Conservation (phyloP, 2,329 filamentous ascomycete genomes). For the Botrytis pseudocinerea region DNA sequence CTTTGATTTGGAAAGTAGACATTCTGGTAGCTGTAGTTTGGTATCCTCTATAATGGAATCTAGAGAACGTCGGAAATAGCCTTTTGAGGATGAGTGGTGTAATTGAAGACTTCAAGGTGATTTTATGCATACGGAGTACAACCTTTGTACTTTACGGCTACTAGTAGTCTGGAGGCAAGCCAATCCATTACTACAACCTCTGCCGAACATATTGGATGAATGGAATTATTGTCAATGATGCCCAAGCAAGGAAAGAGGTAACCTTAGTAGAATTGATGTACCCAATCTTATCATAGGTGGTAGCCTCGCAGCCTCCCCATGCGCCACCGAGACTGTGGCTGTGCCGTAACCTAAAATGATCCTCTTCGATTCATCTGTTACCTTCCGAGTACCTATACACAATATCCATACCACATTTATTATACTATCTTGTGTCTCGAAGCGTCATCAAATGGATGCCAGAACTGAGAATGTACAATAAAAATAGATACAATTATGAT, state of each 20-base stretch:
- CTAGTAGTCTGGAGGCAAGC: neutral
- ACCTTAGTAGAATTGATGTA: neutral
- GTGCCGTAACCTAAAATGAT: neutral
- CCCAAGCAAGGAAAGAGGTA: neutral
- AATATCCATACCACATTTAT: neutral
- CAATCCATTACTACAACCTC: neutral
- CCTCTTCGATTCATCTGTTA: neutral
- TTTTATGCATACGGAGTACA: constrained; percentile 12
- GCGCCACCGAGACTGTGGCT: neutral
- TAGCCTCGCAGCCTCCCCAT: constrained; percentile 11
- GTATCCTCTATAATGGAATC: neutral
- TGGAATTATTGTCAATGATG: neutral
- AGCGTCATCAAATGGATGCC: neutral
- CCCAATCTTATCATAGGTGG: neutral
- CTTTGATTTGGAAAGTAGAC: constrained; percentile 45
- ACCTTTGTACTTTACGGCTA: neutral
- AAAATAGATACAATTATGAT: neutral
- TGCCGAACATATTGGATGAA: constrained; percentile 6
- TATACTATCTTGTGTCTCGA: neutral
- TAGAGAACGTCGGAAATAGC: neutral
- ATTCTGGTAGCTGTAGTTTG: constrained; percentile 32
- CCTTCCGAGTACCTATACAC: neutral
- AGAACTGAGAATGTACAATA: neutral
- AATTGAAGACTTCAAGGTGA: neutral
- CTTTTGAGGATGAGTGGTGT: constrained; percentile 12